Evolutionary conservation across 805 yeast species (phyloP).

Genomic region (Myxozyma nipponensis): DNA sequence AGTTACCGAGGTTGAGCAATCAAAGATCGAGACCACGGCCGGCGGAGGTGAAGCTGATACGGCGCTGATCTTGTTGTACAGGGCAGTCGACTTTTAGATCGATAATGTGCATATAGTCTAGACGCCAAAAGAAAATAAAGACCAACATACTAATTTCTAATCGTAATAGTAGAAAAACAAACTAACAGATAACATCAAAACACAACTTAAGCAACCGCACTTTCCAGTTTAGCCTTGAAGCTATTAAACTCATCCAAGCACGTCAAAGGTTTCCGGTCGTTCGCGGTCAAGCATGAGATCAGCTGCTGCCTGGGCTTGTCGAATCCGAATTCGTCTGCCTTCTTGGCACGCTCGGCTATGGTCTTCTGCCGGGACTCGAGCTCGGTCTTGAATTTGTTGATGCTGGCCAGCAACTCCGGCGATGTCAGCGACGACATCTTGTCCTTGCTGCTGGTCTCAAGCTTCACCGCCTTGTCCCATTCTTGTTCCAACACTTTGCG

Average conservation of each 20-base stretch:
- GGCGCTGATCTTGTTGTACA: constrained; percentile 83
- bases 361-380: constrained; percentile 27
- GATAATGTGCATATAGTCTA: background rate
- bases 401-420: constrained; percentile 18
- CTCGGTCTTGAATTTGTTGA: constrained; percentile 19
- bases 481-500: constrained; percentile 29
- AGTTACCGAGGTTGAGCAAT: constrained; percentile 71
- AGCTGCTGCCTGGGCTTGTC: constrained; percentile 44
- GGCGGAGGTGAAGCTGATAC: constrained; percentile 98
- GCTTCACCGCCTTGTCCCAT: constrained; percentile 11
- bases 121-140: background rate
- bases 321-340: constrained; percentile 12
- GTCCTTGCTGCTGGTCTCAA: background rate
- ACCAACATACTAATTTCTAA: background rate
- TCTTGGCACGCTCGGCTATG: constrained; percentile 42
- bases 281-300: constrained; percentile 53
- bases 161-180: background rate
- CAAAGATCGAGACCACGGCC: constrained; percentile 76
- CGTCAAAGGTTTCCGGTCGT: constrained; percentile 61
- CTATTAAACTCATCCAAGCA: constrained; percentile 78
- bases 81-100: constrained; percentile 61
- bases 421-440: constrained; percentile 19
- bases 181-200: constrained; percentile 32
- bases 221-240: constrained; percentile 55
- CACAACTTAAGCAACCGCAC: constrained; percentile 4